A percentile compares a stretch with the other conserved stretches of the same genome.
Conservation (phyloP, 495 filamentous ascomycete genomes). For the Astrothelium macrocarpum region DNA sequence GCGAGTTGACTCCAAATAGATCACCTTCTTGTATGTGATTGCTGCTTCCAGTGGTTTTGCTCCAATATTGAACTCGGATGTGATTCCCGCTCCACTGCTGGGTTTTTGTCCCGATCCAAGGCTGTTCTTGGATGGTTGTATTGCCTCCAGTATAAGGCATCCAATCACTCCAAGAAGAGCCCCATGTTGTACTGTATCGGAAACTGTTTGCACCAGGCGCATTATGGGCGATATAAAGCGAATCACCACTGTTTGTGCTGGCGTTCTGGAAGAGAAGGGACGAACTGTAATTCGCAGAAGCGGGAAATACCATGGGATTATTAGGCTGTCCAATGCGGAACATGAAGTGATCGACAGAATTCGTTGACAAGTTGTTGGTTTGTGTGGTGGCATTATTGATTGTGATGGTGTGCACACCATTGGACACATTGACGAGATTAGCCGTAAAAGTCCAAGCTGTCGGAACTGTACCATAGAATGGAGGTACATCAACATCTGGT, state of each 20-base stretch:
- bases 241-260: not conserved
- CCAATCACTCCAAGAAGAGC: conserved; percentile 52
- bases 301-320: conserved; percentile 53
- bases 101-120: conserved; percentile 52
- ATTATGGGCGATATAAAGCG: conserved; percentile 45
- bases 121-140: conserved; percentile 34
- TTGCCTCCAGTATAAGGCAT: conserved; percentile 42
- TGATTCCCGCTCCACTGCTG: conserved; percentile 61
- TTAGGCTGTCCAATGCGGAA: conserved; percentile 46
- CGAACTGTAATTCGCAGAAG: conserved; percentile 45
- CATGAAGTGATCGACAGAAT: conserved; percentile 47
- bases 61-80: conserved; percentile 60
- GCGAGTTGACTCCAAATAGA: conserved; percentile 30
- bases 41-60: conserved; percentile 52
- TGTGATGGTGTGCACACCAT: conserved; percentile 57
- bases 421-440: conserved; percentile 48
- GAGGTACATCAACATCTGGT: conserved; percentile 11
- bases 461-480: conserved; percentile 40
- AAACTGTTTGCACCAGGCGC: conserved; percentile 56
- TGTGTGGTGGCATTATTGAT: conserved; percentile 45
- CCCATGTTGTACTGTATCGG: conserved; percentile 56
- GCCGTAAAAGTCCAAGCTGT: conserved; percentile 46
- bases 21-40: conserved; percentile 57
- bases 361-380: conserved; percentile 32
- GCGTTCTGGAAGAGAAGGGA: conserved; percentile 12